Base-by-base conservation (phyloP, 345 rosid genomes). In the Murraya koenigii region DNA sequence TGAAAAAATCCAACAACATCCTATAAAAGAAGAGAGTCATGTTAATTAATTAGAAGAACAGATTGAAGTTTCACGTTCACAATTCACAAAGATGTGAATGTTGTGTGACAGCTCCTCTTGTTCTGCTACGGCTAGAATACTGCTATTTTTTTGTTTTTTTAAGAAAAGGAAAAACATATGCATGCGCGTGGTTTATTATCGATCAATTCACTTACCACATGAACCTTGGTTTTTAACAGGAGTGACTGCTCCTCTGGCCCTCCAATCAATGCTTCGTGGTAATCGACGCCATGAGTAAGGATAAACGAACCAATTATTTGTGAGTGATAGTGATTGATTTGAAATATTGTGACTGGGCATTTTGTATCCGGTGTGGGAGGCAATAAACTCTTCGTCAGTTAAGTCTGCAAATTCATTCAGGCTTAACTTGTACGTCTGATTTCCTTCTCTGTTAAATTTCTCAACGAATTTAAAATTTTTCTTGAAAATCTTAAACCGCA, bases 1-100 rank as follows among this genome's bases (percentile, higher is more conserved):
- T 1, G 94, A 84, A 73, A 92, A 88, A 32, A 93, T 90, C 90
- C 90, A 89, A n/a, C 93, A 88, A 39, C 80, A 82, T 44, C 86
- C 97, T 85, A 26, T 23, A 65, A 3, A 20, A 52, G 2, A 64
- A 7, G 7, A 66, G 2, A 26, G 61, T 10, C 2, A 39, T 19
- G 10, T 11, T 23, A 32, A 38, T 54, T 65, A 28, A 65, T 35
- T 66, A 54, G 28, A 61, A 10, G 26, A 26, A 26, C 39, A 62
- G 11, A 3, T 44, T 44, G 3, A 44, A 44, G 0, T 44, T 44
- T 44, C 49, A 44, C 49, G 3, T 44, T 44, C 49, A 3, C 49
- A 41, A 9, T 41, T 11, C 49, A 41, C 49, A 41, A 41, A 41
- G 49, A 11, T 41, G 49, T 41, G 49, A 41, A 41, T 41, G 49